These are phyloP conservation scores for Colletotrichum kahawae DNA, from an alignment of 2,329 filamentous ascomycete species.

Conservation along the genomic window DNA sequence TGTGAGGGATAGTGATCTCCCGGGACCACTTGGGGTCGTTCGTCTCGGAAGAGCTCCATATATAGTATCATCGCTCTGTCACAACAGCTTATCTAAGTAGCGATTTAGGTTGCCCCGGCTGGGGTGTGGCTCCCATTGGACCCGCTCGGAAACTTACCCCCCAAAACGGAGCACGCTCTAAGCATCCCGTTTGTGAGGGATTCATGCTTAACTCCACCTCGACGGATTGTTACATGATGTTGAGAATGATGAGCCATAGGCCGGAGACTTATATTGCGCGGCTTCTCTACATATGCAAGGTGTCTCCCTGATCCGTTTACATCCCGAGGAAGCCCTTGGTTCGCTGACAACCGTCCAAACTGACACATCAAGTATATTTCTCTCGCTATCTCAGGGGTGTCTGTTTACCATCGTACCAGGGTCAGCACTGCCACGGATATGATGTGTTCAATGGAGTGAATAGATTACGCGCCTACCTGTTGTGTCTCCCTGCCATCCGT, in stretches of 20 bases:
- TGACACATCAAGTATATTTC: neutral
- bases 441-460: neutral
- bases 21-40: neutral
- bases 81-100: neutral
- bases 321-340: neutral
- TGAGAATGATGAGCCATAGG: neutral
- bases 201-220: neutral
- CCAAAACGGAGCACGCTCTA: neutral
- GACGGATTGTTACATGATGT: neutral
- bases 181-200: neutral
- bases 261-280: neutral
- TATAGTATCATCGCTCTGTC: neutral
- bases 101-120: neutral
- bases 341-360: neutral
- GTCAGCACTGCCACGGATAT: neutral
- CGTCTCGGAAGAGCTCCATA: neutral
- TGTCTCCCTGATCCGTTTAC: neutral
- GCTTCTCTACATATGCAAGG: neutral
- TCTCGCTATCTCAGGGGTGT: neutral
- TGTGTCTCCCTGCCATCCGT: neutral
- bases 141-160: neutral
- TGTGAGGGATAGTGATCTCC: neutral
- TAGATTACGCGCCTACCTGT: neutral
- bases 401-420: neutral
- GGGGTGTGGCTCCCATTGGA: neutral